Conservation (phyloP, 1,139 yeast genomes). For the Hemisphaericaspora xylofermentans region DNA sequence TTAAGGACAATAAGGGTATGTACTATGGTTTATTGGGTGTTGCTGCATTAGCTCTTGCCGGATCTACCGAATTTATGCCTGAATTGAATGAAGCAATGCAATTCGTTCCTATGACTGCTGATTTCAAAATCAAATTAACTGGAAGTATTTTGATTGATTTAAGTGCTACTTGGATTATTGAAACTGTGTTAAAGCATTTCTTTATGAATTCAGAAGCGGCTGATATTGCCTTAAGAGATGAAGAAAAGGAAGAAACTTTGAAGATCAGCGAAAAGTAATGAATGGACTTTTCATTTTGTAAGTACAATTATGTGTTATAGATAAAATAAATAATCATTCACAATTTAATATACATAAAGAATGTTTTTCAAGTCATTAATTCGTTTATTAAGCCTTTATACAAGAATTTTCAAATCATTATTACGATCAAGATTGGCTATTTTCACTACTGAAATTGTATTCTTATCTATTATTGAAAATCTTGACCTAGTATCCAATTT, state of each 20-base stretch:
- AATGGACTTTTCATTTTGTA: background rate
- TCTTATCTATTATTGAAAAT: slow-evolving; percentile 20
- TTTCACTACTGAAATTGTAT: slow-evolving; percentile 28
- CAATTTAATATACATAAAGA: background rate
- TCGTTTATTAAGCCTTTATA: slow-evolving; percentile 1
- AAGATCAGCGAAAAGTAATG: slow-evolving; percentile 1
- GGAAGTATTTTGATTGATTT: slow-evolving; percentile 73
- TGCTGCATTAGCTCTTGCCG: slow-evolving; percentile 81
- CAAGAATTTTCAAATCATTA: slow-evolving; percentile 21
- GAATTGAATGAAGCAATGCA: slow-evolving; percentile 90
- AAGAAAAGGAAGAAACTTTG: slow-evolving; percentile 13
- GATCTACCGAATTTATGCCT: slow-evolving; percentile 93
- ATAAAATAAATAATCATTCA: background rate
- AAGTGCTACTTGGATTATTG: slow-evolving; percentile 76
- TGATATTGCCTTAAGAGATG: slow-evolving; percentile 70
- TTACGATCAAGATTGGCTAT: slow-evolving; percentile 28
- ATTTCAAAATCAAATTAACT: slow-evolving; percentile 80
- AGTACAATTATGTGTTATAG: background rate
- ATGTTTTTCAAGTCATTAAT: background rate
- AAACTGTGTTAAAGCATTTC: slow-evolving; percentile 71
- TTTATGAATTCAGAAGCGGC: slow-evolving; percentile 92
- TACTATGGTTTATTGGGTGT: slow-evolving; percentile 93
- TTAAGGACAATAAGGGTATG: slow-evolving; percentile 92
- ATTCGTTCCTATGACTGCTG: slow-evolving; percentile 78
- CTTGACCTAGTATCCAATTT: slow-evolving; percentile 16